phyloP scores from a whole-genome alignment of 1,284 basidiomycete genomes.

The Melampsora larici-populina region DNA sequence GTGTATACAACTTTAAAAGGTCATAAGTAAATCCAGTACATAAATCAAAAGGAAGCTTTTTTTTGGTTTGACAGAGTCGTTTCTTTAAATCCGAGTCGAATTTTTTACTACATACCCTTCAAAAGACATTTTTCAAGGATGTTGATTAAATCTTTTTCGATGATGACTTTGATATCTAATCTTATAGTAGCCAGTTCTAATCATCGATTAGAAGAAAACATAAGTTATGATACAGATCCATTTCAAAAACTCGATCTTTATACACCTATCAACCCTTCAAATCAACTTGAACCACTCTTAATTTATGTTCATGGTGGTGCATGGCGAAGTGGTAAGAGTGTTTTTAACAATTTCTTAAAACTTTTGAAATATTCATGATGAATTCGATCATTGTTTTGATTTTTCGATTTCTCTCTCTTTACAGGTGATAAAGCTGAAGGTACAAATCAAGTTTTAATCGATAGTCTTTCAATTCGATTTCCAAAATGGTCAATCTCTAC shows the following conservation, averaged over 20 bases:
- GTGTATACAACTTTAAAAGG: too few relatives aligned
- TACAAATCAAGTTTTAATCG: conserved; percentile 15
- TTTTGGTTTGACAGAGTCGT: too few relatives aligned
- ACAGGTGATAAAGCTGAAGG: conserved; percentile 37
- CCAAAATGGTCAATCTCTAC: conserved; percentile 17
- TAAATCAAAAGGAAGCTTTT: too few relatives aligned
- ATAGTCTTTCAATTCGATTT: conserved; percentile 12
- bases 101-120: too few relatives aligned
- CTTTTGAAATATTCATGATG: not conserved
- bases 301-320: conserved; percentile 42
- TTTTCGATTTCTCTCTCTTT: not conserved
- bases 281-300: conserved; percentile 2
- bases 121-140: too few relatives aligned
- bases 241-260: not conserved
- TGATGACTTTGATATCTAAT: too few relatives aligned
- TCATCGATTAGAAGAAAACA: not conserved
- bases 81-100: too few relatives aligned
- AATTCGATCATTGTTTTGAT: not conserved
- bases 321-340: conserved; percentile 33
- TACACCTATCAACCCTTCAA: not conserved
- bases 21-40: too few relatives aligned
- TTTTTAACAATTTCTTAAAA: not conserved
- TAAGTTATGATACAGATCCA: not conserved
- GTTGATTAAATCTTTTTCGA: too few relatives aligned
- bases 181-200: not conserved